Percentiles rank a stretch among this genome's conserved stretches.
phyloP scores from a whole-genome alignment of 176 grass and related monocot genomes.

The Cenchrus purpureus region DNA sequence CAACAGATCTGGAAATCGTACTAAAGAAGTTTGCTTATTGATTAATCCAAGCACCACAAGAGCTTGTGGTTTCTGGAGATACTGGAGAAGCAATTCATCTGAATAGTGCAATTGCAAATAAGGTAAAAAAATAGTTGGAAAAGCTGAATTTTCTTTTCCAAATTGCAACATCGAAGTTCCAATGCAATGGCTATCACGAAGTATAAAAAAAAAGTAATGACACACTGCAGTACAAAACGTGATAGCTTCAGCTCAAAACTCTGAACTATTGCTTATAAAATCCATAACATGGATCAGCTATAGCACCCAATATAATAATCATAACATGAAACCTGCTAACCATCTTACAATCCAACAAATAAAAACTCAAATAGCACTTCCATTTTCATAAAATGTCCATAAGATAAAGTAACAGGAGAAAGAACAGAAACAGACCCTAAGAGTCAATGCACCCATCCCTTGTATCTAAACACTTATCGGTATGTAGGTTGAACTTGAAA shows the following conservation, averaged over 20 bases:
- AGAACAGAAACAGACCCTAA: conserved; percentile 10
- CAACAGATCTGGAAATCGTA: too few relatives aligned
- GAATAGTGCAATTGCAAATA: conserved; percentile 71
- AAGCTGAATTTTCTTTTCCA: not conserved
- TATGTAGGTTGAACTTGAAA: not conserved
- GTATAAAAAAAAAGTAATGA: not conserved
- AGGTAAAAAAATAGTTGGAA: not conserved
- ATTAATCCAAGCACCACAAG: conserved; percentile 82
- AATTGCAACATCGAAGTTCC: conserved; percentile 27
- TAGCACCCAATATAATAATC: not conserved
- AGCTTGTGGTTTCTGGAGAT: conserved; percentile 89
- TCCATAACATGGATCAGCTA: not conserved
- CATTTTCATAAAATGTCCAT: not conserved
- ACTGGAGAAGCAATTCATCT: conserved; percentile 85
- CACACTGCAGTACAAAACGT: not conserved
- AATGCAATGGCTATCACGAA: conserved; percentile 5
- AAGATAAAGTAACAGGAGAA: conserved; percentile 13
- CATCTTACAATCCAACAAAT: not conserved
- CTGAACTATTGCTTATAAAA: not conserved
- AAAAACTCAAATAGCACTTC: conserved; percentile 9
- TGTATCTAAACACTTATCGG: not conserved
- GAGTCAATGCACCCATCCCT: not conserved
- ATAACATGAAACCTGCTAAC: not conserved
- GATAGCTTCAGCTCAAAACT: not conserved
- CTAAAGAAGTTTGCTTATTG: conserved; percentile 93